These are phyloP conservation scores for Naganishia friedmannii DNA, from an alignment of 768 basidiomycete genomes.

Conservation along the genomic window DNA sequence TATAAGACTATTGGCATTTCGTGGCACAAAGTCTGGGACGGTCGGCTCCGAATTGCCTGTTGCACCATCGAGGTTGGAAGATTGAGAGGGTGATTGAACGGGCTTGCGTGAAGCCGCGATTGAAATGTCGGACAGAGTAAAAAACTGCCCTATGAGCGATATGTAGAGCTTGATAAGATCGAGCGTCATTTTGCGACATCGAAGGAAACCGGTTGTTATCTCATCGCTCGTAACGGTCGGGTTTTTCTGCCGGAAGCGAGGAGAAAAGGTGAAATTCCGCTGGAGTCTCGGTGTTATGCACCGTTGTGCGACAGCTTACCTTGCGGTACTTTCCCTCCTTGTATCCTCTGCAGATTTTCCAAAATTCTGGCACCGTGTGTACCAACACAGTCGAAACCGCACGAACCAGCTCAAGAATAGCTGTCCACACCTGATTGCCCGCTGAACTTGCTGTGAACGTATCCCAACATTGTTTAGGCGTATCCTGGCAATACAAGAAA, in stretches of 20 bases:
- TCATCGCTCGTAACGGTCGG: neutral
- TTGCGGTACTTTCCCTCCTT: conserved; percentile 90
- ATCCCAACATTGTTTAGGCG: neutral
- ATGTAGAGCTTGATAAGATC: conserved; percentile 84
- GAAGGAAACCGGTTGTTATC: conserved; percentile 52
- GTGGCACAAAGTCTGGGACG: conserved; percentile 58
- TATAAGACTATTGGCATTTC: conserved; percentile 73
- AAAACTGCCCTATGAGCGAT: conserved; percentile 78
- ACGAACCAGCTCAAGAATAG: conserved; percentile 74
- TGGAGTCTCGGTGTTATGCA: conserved; percentile 9
- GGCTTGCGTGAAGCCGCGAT: conserved; percentile 60
- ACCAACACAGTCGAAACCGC: conserved; percentile 80
- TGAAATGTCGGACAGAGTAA: conserved; percentile 73
- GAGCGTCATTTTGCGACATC: conserved; percentile 79
- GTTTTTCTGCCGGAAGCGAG: neutral
- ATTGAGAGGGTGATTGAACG: conserved; percentile 32
- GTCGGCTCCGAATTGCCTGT: conserved; percentile 35
- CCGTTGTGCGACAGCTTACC: conserved; percentile 55
- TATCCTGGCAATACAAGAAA: neutral
- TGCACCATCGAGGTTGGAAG: conserved; percentile 40
- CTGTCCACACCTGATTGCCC: conserved; percentile 77
- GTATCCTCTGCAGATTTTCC: conserved; percentile 84
- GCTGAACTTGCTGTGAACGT: conserved; percentile 63
- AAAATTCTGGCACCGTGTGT: conserved; percentile 83
- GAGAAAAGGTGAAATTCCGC: neutral